Base-by-base conservation (phyloP, 768 basidiomycete species). In the Boletus insuetus region DNA sequence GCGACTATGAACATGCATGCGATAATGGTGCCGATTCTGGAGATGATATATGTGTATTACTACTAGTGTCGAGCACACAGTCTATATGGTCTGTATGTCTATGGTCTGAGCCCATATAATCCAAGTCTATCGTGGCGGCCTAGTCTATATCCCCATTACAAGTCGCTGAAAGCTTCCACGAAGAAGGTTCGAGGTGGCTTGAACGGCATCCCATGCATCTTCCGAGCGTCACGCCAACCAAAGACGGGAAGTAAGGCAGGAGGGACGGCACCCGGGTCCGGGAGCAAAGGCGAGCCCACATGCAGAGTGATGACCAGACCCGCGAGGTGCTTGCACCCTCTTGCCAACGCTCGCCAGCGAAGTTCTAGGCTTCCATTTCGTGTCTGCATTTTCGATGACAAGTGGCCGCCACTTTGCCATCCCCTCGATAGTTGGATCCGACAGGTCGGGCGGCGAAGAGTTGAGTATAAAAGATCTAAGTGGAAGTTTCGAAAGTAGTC, bases 321-420 rank as follows among this genome's bases (percentile, higher is more conserved):
- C 40, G 49, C 17, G 22, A 69, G 61, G 34, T 44, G 29, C 40
- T 31, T 51, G 54, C 63, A 69, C 35, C 61, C 53, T 14, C 42
- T 54, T 6, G 63, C 59, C 50, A 69, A 19, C 17, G 46, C 35
- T 58, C 32, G 55, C 50, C 42, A 67, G 20, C 31, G 66, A 66
- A 14, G 22, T 44, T 32, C 39, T 51, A 13, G 68, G 61, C 2
- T 40, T 56, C 67, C 67, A 69, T 14, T 26, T 49, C 17, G 42
- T 37, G 46, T 54, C 59, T 7, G 17, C 41, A 12, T 68, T 66
- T 46, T 73, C 67, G 13, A 64, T 63, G 7, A 82, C 70, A 39
- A 62, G 54, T 16, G 79, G 80, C 81, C 81, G 81, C 73, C 75
- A 79, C 8, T 56, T 64, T 17, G 71, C 56, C 39, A 82, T 60